Base-by-base conservation (phyloP, 2,329 filamentous ascomycete genomes). In the Ploettnerulaceae sp. region DNA sequence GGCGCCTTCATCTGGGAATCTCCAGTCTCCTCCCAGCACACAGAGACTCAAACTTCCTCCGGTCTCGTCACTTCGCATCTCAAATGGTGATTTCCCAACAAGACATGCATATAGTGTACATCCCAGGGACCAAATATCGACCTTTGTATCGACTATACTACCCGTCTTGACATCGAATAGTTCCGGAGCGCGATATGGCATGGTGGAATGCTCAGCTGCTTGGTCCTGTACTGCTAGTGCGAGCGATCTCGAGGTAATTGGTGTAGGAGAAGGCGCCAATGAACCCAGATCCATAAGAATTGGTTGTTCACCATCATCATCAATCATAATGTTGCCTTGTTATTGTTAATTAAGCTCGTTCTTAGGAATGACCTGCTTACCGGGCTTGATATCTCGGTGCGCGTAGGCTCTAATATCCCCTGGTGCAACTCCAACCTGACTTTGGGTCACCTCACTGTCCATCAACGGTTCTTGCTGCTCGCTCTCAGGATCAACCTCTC, bases 231-330 rank as follows among this genome's bases (percentile, higher is more conserved):
- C 63, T 73, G 55, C 64, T 58, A 39, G 67, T 64, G 20, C 58
- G 65, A 42, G 65, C 70, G 41, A 66, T 57, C 29, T 74, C 72
- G 32, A 74, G 76, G 59, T 71, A 64, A 52, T 66, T 67, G 43
- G 73, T 71, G 73, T 76, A 6, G 93, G 93, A 2, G 88, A 89
- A 14, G 86, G 86, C 31, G 89, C 85, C 47, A 98, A 75, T 47
- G 89, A 96, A 54, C 93, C 93, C 18, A 98, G 81, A 65, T 98
- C 93, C 93, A 98, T 98, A 26, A 98, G 78, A 59, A 98, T 93
- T 2, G 93, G 91, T 22, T 82, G 83, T 49, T 82, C 78, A 57
- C 93, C 93, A 59, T 89, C 82, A 65, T 97, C 91, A 56, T 87
- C 85, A 57, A 98, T 95, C 93, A 98, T 98, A 64, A 98, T 95